Evolutionary conservation across 2,329 filamentous ascomycete species (phyloP).

Genomic region (Didymella pinodella): DNA sequence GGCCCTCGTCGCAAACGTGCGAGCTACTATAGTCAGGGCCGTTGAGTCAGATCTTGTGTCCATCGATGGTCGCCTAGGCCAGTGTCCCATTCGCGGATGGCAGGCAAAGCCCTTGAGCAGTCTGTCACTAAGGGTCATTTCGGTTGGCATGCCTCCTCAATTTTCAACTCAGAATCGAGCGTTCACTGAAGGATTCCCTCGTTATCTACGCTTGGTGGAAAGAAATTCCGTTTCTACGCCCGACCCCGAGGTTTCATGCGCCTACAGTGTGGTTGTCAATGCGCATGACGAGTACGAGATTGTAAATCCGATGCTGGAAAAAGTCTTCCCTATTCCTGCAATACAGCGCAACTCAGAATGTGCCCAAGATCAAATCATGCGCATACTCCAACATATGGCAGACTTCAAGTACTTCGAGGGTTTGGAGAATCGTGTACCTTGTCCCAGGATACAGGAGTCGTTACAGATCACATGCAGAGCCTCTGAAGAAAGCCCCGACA

Average conservation of each 20-base stretch:
- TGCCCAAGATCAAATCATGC: not conserved
- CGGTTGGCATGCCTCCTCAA: not conserved
- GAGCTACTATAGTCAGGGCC: not conserved
- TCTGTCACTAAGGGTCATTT: not conserved
- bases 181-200: not conserved
- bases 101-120: not conserved
- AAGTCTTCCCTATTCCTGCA: not conserved
- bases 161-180: not conserved
- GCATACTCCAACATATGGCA: not conserved
- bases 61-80: not conserved
- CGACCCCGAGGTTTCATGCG: not conserved
- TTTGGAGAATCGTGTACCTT: not conserved
- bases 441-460: not conserved
- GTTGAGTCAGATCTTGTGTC: not conserved
- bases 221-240: no score
- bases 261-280: not conserved
- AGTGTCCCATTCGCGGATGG: not conserved
- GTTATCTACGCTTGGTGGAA: not conserved
- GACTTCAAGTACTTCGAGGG: slow-evolving; percentile 1
- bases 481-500: not conserved
- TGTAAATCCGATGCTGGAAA: not conserved
- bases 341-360: not conserved
- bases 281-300: not conserved
- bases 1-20: not conserved
- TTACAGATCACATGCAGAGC: not conserved